Evolutionary conservation across 139 green algal species (phyloP), one percentile per base, ranked within the genome.

Genomic region (Chlamydomonas schloesseri): DNA sequence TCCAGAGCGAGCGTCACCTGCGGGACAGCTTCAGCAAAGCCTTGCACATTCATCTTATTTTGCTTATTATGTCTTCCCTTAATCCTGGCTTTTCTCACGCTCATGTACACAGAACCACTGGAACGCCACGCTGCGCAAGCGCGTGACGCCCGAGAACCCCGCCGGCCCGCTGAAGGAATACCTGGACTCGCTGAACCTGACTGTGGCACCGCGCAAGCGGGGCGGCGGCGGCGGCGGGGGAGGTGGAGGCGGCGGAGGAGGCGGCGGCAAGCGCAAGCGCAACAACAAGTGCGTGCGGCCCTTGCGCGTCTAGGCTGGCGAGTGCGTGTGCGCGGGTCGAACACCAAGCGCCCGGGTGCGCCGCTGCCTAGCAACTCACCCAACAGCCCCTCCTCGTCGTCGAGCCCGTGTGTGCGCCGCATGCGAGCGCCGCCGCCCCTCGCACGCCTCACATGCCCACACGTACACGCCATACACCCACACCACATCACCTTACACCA

Each of bases 111-210:
- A 85, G 84, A 97, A 97, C 89, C 93, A 96, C 88, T 97, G 94
- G 93, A 95, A 97, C 79, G 90, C 93, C 13, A 97, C 92, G 26
- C 76, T 96, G 42, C 88, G 91, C n/a, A 85, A 85, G 29, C 85
- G 80, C 37, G 85, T 89, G 62, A 71, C 72, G 0, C 53, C 74
- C 11, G 75, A 88, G 1, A 75, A 83, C 71, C 74, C 78, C 3
- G 60, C 88, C 4, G 64, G 81, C 0, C 57, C 88, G 20, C 83
- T 93, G 33, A 90, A 89, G 79, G 74, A 84, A 33, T 93, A 93
- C 79, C 88, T 93, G 72, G 72, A 86, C 62, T 83, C 42, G 1
- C 83, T 93, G 17, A 84, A 91, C 23, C 82, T 93, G n/a, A 26
- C 67, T 0, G 67, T 79, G 14, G 21, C 81, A 24, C 81, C 81